Conservation (phyloP, 805 yeast species). For the Candida xyloterini region DNA sequence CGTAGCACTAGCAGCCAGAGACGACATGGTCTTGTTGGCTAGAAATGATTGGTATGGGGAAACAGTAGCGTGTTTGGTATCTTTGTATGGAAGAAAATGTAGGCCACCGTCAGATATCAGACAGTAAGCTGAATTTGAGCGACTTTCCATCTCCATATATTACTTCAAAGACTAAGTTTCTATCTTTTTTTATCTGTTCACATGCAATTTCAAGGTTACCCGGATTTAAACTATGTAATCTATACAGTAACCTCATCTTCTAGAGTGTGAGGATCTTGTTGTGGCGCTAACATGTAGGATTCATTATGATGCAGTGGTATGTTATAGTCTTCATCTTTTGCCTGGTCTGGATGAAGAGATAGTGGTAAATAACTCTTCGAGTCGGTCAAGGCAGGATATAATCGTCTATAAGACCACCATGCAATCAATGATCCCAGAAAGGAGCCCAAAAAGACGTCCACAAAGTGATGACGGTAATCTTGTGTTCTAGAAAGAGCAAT, state of each 20-base stretch:
- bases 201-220: conserved; percentile 4
- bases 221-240: conserved; percentile 1
- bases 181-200: conserved; percentile 5
- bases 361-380: conserved; percentile 41
- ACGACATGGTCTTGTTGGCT: conserved; percentile 27
- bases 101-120: conserved; percentile 29
- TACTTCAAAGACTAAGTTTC: not conserved
- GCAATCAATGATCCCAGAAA: conserved; percentile 63
- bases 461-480: conserved; percentile 91
- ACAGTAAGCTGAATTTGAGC: conserved; percentile 23
- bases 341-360: conserved; percentile 11
- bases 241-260: conserved; percentile 1
- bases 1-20: conserved; percentile 20
- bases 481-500: conserved; percentile 85
- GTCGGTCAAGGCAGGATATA: conserved; percentile 43
- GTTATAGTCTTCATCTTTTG: conserved; percentile 6
- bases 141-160: conserved; percentile 2
- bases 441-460: conserved; percentile 77
- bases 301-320: conserved; percentile 4
- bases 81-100: conserved; percentile 27
- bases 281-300: conserved; percentile 14
- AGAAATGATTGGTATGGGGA: conserved; percentile 23
- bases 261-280: conserved; percentile 7
- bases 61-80: conserved; percentile 4
- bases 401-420: conserved; percentile 50